Percentiles rank a stretch among this genome's conserved stretches.
Evolutionary conservation across 2,329 filamentous ascomycete species (phyloP).

Genomic region (Talaromyces rugulosus): DNA sequence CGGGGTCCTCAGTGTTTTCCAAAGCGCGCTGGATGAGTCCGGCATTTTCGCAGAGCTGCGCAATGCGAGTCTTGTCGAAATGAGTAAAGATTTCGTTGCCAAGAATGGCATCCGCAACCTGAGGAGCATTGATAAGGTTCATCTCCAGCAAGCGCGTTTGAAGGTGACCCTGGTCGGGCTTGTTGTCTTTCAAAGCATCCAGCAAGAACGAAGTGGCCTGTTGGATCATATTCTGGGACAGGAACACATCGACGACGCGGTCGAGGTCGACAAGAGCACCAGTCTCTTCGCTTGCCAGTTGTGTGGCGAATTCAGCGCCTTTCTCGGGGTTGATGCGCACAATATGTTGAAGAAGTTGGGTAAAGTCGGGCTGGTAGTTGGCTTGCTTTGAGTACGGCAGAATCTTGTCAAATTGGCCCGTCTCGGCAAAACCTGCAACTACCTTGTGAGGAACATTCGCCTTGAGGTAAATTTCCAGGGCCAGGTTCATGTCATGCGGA

Average conservation of each 20-base stretch:
- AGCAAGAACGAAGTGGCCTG: constrained; percentile 97
- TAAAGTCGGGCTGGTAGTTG: constrained; percentile 93
- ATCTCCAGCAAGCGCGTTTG: constrained; percentile 96
- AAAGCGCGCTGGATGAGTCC: constrained; percentile 81
- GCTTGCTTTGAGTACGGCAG: constrained; percentile 80
- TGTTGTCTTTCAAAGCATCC: constrained; percentile 91
- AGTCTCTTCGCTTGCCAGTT: constrained; percentile 81
- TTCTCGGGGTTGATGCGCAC: constrained; percentile 89
- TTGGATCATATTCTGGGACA: constrained; percentile 95
- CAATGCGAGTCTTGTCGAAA: constrained; percentile 88
- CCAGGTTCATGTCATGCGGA: constrained; percentile 81
- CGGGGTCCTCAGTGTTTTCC: constrained; percentile 90
- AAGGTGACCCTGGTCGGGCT: constrained; percentile 84
- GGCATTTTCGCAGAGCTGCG: constrained; percentile 87
- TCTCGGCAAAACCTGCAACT: constrained; percentile 89
- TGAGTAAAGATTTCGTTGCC: constrained; percentile 98
- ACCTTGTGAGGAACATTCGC: constrained; percentile 91
- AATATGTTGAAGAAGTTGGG: constrained; percentile 85
- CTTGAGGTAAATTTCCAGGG: constrained; percentile 83
- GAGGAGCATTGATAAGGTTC: constrained; percentile 93
- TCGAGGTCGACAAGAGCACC: constrained; percentile 88
- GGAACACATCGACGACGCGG: constrained; percentile 95
- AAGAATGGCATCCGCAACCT: constrained; percentile 95
- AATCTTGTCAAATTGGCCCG: constrained; percentile 95
- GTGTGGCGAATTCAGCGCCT: constrained; percentile 89